These are phyloP conservation scores for Yarrowia sp. DNA, from an alignment of 805 yeast genomes.

Conservation along the genomic window DNA sequence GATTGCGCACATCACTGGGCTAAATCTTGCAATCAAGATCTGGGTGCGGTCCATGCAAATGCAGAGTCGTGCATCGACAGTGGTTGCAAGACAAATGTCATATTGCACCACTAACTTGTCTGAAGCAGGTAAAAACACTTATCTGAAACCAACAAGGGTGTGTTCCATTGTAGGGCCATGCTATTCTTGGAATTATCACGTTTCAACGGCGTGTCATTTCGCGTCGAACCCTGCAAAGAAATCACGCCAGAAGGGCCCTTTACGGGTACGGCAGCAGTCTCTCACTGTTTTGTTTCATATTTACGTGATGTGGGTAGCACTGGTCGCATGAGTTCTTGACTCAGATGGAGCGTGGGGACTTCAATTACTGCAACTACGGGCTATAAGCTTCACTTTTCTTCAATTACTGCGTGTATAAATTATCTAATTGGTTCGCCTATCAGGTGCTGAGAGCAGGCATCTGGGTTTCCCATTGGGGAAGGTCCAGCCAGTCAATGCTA, in stretches of 20 bases:
- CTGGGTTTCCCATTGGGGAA: slow-evolving; percentile 15
- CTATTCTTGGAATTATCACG: background rate
- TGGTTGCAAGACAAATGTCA: slow-evolving; percentile 2
- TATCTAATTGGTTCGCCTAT: background rate
- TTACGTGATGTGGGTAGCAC: background rate
- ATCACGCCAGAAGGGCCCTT: slow-evolving; percentile 8
- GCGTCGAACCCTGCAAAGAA: background rate
- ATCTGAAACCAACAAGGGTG: slow-evolving; percentile 17
- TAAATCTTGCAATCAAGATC: slow-evolving; percentile 10
- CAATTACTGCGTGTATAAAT: slow-evolving; percentile 15
- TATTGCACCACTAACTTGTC: background rate
- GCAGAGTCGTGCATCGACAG: background rate
- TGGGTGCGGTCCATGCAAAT: background rate
- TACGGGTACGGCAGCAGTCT: background rate
- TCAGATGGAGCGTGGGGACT: background rate
- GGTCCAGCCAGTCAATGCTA: slow-evolving; percentile 13
- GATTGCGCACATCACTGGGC: slow-evolving; percentile 9
- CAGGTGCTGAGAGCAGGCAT: slow-evolving; percentile 3
- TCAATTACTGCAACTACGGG: too few relatives aligned
- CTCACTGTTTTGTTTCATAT: background rate
- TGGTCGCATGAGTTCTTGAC: background rate
- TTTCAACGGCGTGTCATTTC: background rate
- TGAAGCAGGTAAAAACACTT: background rate
- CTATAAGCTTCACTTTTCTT: background rate
- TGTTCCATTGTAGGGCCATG: background rate